A percentile compares a stretch with the other conserved stretches of the same genome.
These are phyloP conservation scores for Dacryopinax spathularia DNA, from an alignment of 768 basidiomycete species.

Conservation along the genomic window DNA sequence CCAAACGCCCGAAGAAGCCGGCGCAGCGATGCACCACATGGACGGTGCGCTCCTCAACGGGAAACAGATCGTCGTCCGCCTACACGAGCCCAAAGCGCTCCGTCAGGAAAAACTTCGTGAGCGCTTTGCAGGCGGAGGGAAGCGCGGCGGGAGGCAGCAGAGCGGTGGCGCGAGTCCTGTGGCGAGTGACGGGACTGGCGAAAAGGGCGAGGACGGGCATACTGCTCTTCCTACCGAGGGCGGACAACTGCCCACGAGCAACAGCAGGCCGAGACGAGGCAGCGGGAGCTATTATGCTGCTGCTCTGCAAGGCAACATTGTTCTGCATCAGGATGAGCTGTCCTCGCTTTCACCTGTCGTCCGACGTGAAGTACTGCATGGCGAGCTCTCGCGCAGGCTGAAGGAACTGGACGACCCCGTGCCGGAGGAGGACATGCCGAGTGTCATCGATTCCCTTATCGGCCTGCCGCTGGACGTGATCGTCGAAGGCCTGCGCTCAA, in stretches of 20 bases:
- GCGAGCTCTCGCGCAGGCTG: conserved; percentile 64
- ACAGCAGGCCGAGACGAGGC: conserved; percentile 55
- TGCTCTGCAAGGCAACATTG: conserved; percentile 63
- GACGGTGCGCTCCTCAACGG: conserved; percentile 56
- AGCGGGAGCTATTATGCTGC: conserved; percentile 83
- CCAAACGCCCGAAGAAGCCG: conserved; percentile 69
- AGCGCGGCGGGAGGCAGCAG: conserved; percentile 68
- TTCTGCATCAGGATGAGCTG: conserved; percentile 72
- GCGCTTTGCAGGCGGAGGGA: conserved; percentile 42
- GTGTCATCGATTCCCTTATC: conserved; percentile 59
- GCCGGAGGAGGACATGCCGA: conserved; percentile 40
- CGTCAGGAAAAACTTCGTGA: conserved; percentile 78
- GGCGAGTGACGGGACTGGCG: conserved; percentile 68
- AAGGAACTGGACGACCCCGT: conserved; percentile 39
- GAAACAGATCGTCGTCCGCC: conserved; percentile 69
- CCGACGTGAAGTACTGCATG: conserved; percentile 70
- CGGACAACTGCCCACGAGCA: conserved; percentile 20
- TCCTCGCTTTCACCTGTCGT: conserved; percentile 73
- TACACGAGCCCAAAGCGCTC: conserved; percentile 86
- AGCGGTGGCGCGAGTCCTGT: conserved; percentile 72
- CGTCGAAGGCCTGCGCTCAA: conserved; percentile 49
- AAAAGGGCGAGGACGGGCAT: conserved; percentile 44
- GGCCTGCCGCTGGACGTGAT: conserved; percentile 59
- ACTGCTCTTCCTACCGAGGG: conserved; percentile 31
- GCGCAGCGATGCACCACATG: conserved; percentile 64